These are phyloP conservation scores for Dimocarpus longan DNA, from an alignment of 345 rosid genomes.

Conservation along the genomic window DNA sequence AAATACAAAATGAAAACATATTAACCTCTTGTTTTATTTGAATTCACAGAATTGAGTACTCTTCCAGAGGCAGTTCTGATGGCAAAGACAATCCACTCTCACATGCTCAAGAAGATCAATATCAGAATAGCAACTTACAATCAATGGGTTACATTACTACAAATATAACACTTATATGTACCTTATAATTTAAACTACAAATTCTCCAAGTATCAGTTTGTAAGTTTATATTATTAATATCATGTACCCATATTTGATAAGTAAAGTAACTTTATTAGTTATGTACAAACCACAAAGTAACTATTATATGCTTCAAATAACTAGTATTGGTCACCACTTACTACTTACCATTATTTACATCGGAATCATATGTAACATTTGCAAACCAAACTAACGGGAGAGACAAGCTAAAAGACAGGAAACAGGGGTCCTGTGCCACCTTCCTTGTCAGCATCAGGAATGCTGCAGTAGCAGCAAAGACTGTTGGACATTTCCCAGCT, in stretches of 20 bases:
- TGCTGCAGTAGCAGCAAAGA: constrained; percentile 50
- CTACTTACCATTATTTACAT: not conserved
- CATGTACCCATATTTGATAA: not conserved
- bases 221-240: no score
- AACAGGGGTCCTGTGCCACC: constrained; percentile 54
- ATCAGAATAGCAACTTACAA: constrained; percentile 15
- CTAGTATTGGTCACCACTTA: not conserved
- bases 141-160: not conserved
- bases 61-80: not conserved
- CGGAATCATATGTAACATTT: not conserved
- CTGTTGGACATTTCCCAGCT: constrained; percentile 65
- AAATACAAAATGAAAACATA: not conserved
- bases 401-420: constrained; percentile 16
- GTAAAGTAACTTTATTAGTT: not conserved
- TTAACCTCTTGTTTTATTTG: not conserved
- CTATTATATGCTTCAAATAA: not conserved
- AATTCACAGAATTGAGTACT: not conserved
- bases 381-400: not conserved
- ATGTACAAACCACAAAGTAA: not conserved
- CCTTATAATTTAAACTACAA: not conserved
- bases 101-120: constrained; percentile 14
- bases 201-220: not conserved
- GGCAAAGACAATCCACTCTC: not conserved
- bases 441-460: constrained; percentile 46
- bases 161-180: constrained; percentile 6